These are phyloP conservation scores for Malassezia pachydermatis DNA, from an alignment of 1,284 basidiomycete genomes.

Conservation along the genomic window DNA sequence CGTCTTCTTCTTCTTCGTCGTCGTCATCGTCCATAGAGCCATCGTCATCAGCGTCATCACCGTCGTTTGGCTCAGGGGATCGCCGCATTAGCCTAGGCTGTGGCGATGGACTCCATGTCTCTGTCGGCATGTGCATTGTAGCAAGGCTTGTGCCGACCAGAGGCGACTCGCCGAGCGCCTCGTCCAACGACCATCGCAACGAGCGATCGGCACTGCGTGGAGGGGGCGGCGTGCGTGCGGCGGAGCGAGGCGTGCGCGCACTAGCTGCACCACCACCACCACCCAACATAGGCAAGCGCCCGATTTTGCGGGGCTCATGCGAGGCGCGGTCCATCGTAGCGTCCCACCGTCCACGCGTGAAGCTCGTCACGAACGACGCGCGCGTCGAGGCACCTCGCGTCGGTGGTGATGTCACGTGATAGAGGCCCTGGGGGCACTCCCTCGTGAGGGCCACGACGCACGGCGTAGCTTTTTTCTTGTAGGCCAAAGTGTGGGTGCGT, in stretches of 20 bases:
- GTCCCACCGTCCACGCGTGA: neutral
- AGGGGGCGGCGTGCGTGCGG: neutral
- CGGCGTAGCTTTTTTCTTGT: neutral
- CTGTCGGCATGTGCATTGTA: constrained; percentile 4
- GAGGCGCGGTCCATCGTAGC: too few species aligned
- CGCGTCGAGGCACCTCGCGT: constrained; percentile 1
- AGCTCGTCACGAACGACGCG: constrained; percentile 9
- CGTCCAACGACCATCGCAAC: constrained; percentile 2
- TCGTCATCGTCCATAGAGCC: neutral
- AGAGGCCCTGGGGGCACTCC: too few species aligned
- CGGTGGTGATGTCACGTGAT: constrained; percentile 12
- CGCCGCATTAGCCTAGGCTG: too few species aligned
- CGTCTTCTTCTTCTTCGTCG: constrained; percentile 5
- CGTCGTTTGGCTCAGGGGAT: too few species aligned
- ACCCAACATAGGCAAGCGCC: constrained; percentile 7
- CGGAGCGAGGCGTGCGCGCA: neutral
- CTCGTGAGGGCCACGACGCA: neutral
- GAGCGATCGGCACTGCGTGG: neutral
- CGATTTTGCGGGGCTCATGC: constrained; percentile 13
- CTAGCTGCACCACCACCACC: neutral
- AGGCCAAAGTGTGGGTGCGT: constrained; percentile 12
- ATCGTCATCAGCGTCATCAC: too few species aligned
- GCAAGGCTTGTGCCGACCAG: constrained; percentile 2
- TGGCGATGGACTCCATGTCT: too few species aligned
- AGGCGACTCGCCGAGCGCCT: constrained; percentile 14